phyloP scores from a whole-genome alignment of 305 asterid genomes.

The Fraxinus xanthoxyloides region DNA sequence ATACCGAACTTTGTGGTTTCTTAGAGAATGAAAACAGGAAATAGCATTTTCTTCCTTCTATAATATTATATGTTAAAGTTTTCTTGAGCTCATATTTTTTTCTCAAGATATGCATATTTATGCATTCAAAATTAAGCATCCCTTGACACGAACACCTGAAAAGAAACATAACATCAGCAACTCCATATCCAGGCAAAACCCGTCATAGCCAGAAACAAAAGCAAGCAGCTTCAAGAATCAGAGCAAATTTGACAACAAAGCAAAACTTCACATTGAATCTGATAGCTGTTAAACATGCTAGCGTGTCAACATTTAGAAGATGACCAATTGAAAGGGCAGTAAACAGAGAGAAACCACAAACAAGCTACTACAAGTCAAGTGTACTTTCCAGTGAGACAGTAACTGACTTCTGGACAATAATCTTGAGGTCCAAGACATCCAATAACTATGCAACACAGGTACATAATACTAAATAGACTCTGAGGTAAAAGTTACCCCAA shows the following conservation, averaged over 20 bases:
- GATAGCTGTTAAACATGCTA: neutral
- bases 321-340: neutral
- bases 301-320: neutral
- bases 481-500: neutral
- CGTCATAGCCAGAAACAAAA: neutral
- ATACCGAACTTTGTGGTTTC: neutral
- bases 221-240: neutral
- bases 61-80: neutral
- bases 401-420: neutral
- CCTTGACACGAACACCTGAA: neutral
- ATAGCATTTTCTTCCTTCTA: neutral
- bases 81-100: neutral
- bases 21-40: neutral
- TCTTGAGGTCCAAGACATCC: conserved; percentile 5
- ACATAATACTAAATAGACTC: neutral
- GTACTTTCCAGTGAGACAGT: neutral
- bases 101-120: neutral
- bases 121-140: neutral
- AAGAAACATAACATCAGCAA: neutral
- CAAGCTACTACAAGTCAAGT: neutral
- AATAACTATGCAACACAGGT: neutral
- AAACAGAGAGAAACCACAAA: neutral
- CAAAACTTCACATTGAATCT: neutral
- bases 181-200: neutral
- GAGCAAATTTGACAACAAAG: neutral